phyloP scores from a whole-genome alignment of 2,329 filamentous ascomycete species.

The Neocucurbitaria cava region DNA sequence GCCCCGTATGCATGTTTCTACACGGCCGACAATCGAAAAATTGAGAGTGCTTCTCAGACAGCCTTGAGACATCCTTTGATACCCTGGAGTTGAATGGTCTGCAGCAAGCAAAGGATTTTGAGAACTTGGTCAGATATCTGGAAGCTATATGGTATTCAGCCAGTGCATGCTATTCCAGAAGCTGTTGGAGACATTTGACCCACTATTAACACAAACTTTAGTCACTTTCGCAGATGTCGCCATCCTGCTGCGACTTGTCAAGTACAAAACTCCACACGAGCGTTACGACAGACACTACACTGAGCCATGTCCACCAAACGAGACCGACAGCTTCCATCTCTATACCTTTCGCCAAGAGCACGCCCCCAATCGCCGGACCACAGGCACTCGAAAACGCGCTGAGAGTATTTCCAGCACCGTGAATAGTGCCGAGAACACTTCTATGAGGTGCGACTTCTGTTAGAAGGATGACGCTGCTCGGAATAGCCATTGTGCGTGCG shows the following conservation, averaged over 20 bases:
- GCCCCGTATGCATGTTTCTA: too few species aligned
- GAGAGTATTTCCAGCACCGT: conserved; percentile 64
- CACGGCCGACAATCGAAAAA: too few species aligned
- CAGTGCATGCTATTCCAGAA: too few species aligned
- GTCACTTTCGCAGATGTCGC: neutral
- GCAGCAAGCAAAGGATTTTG: too few species aligned
- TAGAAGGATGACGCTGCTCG: conserved; percentile 64
- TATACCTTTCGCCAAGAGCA: conserved; percentile 64
- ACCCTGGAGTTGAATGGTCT: too few species aligned
- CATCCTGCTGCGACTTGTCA: conserved; percentile 52
- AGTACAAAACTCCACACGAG: conserved; percentile 62
- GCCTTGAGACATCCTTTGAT: too few species aligned
- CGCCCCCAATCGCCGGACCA: conserved; percentile 64
- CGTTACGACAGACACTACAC: conserved; percentile 55
- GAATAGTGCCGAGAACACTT: conserved; percentile 60
- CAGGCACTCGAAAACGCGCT: conserved; percentile 64
- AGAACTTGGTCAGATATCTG: too few species aligned
- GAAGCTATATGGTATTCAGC: too few species aligned
- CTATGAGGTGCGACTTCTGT: conserved; percentile 65
- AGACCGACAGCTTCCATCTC: conserved; percentile 62
- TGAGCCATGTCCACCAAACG: conserved; percentile 63
- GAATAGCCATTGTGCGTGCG: conserved; percentile 59
- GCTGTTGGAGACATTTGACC: too few species aligned
- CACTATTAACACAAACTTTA: neutral
- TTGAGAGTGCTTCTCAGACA: too few species aligned